Base-by-base conservation (phyloP, 768 basidiomycete species). In the Lactifluus pinguis region DNA sequence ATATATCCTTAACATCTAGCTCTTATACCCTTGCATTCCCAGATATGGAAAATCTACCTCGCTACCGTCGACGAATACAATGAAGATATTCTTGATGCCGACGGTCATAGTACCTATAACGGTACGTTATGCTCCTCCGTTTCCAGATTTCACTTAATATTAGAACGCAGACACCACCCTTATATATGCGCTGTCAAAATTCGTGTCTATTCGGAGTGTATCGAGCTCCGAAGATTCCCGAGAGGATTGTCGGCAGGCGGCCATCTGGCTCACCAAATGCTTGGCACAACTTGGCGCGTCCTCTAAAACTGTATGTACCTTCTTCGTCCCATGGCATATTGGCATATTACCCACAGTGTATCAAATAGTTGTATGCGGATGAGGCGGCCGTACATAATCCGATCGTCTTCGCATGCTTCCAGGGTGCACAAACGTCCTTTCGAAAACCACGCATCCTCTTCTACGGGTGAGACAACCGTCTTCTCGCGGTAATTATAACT, bases 231-330 rank as follows among this genome's bases (percentile, higher is more conserved):
- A 82, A 1, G 69, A 74, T 1, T 83, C 89, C 69, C 79, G 83
- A 57, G 92, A 92, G 71, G 87, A 95, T 69, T 99, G 97, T 70
- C 81, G 93, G 55, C 95, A 98, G 69, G 90, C 92, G 1, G 94
- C 93, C 6, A 86, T 95, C 48, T 94, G 93, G 86, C 74, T 98
- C 58, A 87, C 88, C 69, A 93, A 92, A 66, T 91, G 91, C 67
- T 75, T 99, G 15, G 79, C 79, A 1, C 91, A 95, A 71, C 80
- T 98, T 19, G 97, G 97, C 15, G 95, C 94, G 3, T 80, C 86
- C 41, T 82, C 93, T 53, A 6, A 38, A 50, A 41, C 49, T n/a
- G 52, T 51, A 7, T 30, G 59, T 54, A n/a, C 32, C 19, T 17
- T 39, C 47, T 51, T 29, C 34, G 32, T 48, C 34, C 41, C 39